Evolutionary conservation across 2,329 filamentous ascomycete species (phyloP), one percentile per base, ranked within the genome.

Genomic region (Colletotrichum nymphaeae): DNA sequence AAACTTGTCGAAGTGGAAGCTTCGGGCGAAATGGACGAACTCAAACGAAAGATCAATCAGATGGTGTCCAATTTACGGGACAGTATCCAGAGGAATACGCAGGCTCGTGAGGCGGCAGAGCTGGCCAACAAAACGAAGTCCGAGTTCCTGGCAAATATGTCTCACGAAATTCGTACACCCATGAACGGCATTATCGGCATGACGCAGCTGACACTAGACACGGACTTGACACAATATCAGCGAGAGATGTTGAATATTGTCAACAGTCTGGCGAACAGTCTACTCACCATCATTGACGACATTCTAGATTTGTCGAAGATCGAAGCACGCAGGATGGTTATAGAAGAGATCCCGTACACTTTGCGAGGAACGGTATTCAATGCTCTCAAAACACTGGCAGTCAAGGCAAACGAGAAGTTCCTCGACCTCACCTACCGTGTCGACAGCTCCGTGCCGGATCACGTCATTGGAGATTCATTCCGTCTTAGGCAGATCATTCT

Each of bases 201-300:
- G 96, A 98, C 95, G 3, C 95, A 98, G 82, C 88, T 99, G 69
- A 98, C 97, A 1, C 88, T 99, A 67, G 97, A 99, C 81, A 98
- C 96, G 52, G 93, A 98, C 81, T 88, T 99, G 72, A 98, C 95
- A 58, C 94, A 95, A 79, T 97, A 98, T 79, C 97, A 98, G 79
- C 92, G 97, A 77, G 97, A 99, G 85, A 98, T 98, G 96, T 86
- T 98, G 83, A 98, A 98, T 78, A 98, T 98, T 79, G 96, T 99
- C 78, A 96, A 98, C 84, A 97, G 97, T 80, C 87, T 98, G 77
- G 97, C 96, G 76, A 98, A 98, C 85, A 98, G 96, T 84, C 86
- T 99, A 78, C 86, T 99, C 79, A 98, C 96, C 63, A 98, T 99
- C 78, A 98, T 99, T 80, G 96, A 99, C 81, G 92, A 93, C 79